A percentile compares a stretch with the other conserved stretches of the same genome.
phyloP scores from a whole-genome alignment of 1,284 basidiomycete genomes.

The Ganoderma leucocontextum region DNA sequence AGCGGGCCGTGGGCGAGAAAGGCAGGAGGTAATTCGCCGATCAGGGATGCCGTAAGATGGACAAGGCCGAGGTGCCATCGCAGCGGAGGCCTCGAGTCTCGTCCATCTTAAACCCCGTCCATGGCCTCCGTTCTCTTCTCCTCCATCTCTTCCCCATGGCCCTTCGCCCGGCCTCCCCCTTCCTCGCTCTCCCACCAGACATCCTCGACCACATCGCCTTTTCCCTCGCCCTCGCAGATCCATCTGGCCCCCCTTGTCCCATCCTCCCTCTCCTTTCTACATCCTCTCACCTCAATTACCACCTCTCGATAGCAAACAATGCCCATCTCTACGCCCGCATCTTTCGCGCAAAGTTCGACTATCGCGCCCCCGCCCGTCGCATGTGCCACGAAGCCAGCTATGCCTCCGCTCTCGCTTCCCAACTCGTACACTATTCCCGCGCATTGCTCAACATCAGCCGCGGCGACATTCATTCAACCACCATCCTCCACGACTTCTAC shows the following conservation, averaged over 20 bases:
- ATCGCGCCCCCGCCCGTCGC: constrained; percentile 61
- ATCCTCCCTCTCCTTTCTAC: constrained; percentile 60
- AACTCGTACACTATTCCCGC: constrained; percentile 54
- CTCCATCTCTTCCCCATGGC: constrained; percentile 6
- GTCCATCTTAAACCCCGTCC: not conserved
- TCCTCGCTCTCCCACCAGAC: constrained; percentile 62
- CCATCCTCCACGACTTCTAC: constrained; percentile 56
- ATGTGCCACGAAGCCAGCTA: constrained; percentile 49
- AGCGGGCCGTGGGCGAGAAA: not conserved
- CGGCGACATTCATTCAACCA: constrained; percentile 45
- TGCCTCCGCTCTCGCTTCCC: constrained; percentile 51
- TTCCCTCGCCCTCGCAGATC: constrained; percentile 51
- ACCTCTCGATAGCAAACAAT: constrained; percentile 56
- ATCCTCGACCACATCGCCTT: constrained; percentile 66
- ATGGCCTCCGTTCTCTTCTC: constrained; percentile 3
- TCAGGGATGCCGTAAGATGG: constrained; percentile 24
- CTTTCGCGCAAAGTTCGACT: constrained; percentile 72
- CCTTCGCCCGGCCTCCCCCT: not conserved
- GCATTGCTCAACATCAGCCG: constrained; percentile 53
- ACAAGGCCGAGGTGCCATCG: too few species aligned
- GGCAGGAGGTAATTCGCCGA: constrained; percentile 22
- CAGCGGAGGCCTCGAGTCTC: too few species aligned
- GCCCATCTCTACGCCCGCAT: constrained; percentile 66
- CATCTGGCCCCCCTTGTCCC: constrained; percentile 50
- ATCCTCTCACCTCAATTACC: constrained; percentile 51